Base-by-base conservation (phyloP, 768 basidiomycete genomes). In the Tylopilus sp. region DNA sequence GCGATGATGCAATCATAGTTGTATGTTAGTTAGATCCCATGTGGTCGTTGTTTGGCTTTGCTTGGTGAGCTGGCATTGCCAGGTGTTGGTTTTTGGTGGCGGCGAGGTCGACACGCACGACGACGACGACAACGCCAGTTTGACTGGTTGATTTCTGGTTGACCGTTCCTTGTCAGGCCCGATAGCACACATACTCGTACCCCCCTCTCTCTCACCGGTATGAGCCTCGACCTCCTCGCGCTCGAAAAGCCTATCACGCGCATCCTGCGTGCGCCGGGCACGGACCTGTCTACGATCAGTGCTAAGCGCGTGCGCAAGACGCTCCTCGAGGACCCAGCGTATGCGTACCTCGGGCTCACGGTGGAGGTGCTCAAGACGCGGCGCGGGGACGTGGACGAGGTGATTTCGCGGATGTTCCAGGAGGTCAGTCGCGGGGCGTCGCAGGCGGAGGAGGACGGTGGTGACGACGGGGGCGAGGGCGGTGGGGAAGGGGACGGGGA, bases 281-380 rank as follows among this genome's bases (percentile, higher is more conserved):
- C 80, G 42, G 87, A 93, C 75, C 77, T 93, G 61, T 55, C 75
- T 41, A 87, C 85, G 41, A 89, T 93, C 69, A 88, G 84, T 65
- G 93, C 92, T 41, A 95, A 91, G 73, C 84, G 83, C 70, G 91
- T 97, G 60, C 82, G 94, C 57, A 86, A 86, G 63, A 80, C 83
- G 73, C 93, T 55, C 60, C 59, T 80, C 50, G 80, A 80, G 53
- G 62, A 69, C 26, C 56, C 59, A 1, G 41, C 45, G 11, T 57
- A 59, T 48, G 51, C 51, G 48, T 72, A 53, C 76, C 82, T 67
- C 9, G 69, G 75, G 18, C 63, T 90, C 48, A 81, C 85, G 8
- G 50, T 75, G 22, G 82, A 82, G 25, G 71, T 78, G 46, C 65
- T 95, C 53, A 87, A 83, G 62, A 77, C 80, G 57, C 71, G 86